phyloP scores from a whole-genome alignment of 495 filamentous ascomycete species.

The Talaromyces stipitatus region DNA sequence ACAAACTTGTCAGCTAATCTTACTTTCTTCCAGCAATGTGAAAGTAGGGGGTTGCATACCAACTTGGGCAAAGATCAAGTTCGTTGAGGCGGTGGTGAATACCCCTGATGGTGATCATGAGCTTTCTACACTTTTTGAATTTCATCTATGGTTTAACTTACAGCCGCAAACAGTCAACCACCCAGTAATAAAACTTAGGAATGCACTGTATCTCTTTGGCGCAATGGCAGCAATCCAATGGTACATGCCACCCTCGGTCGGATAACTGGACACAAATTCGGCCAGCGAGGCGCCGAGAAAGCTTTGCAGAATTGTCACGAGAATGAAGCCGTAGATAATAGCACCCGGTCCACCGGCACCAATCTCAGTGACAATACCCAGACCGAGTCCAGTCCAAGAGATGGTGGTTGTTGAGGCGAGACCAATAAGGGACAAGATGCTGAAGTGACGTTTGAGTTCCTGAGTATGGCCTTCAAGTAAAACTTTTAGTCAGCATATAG shows the following conservation, averaged over 20 bases:
- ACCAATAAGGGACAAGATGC: constrained; percentile 30
- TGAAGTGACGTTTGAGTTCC: constrained; percentile 32
- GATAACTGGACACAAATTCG: constrained; percentile 47
- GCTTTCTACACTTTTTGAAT: not conserved
- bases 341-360: constrained; percentile 33
- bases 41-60: constrained; percentile 15
- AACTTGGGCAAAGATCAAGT: constrained; percentile 26
- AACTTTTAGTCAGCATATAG: not conserved
- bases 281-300: constrained; percentile 45
- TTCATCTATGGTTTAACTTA: constrained; percentile 7
- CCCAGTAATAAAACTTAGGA: constrained; percentile 32
- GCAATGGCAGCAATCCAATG: constrained; percentile 48
- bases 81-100: constrained; percentile 34
- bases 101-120: constrained; percentile 19
- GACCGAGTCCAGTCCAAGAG: constrained; percentile 36
- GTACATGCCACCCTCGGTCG: constrained; percentile 45
- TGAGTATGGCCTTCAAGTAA: constrained; percentile 28
- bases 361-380: constrained; percentile 30
- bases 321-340: constrained; percentile 36
- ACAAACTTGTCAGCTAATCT: not conserved
- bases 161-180: constrained; percentile 36
- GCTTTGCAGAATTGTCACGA: constrained; percentile 41
- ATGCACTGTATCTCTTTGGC: constrained; percentile 29
- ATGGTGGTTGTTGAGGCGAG: constrained; percentile 33
- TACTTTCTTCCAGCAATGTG: not conserved